Conservation (phyloP, 495 filamentous ascomycete genomes). For the Jackrogersella multiformis region DNA sequence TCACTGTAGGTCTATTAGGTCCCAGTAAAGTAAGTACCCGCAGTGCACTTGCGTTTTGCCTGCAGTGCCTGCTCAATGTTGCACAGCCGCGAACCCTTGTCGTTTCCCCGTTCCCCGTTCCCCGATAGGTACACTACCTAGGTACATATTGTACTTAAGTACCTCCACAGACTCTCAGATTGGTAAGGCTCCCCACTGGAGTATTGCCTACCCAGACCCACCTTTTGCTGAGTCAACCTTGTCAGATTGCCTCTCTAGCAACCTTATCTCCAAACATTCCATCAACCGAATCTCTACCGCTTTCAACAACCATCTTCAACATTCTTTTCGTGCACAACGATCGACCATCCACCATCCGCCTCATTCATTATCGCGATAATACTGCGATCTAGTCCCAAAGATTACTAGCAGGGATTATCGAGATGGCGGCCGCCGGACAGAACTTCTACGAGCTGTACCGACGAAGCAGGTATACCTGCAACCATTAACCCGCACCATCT, state of each 20-base stretch:
- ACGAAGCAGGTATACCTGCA: slow-evolving; percentile 82
- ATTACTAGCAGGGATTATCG: background rate
- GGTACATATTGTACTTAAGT: too few relatives aligned
- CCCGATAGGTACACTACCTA: too few relatives aligned
- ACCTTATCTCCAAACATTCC: slow-evolving; percentile 22
- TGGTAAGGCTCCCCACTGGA: background rate
- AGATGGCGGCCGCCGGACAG: slow-evolving; percentile 47
- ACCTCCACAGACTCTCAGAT: too few relatives aligned
- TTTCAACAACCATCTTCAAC: slow-evolving; percentile 25
- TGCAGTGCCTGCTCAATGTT: background rate
- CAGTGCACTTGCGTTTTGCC: background rate
- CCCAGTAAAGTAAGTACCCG: background rate
- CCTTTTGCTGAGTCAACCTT: slow-evolving; percentile 6
- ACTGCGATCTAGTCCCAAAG: background rate
- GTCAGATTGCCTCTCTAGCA: background rate
- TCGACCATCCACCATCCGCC: background rate
- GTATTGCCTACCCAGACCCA: background rate
- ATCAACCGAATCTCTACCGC: background rate
- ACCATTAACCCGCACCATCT: slow-evolving; percentile 27
- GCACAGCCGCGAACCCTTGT: slow-evolving; percentile 2
- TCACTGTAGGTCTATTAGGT: slow-evolving; percentile 3
- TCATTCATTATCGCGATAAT: background rate
- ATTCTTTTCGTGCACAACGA: background rate
- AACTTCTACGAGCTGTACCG: slow-evolving; percentile 96
- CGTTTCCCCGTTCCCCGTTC: too few relatives aligned